Conservation (phyloP, 495 filamentous ascomycete species). For the Staphylotrichum tortipilum region DNA sequence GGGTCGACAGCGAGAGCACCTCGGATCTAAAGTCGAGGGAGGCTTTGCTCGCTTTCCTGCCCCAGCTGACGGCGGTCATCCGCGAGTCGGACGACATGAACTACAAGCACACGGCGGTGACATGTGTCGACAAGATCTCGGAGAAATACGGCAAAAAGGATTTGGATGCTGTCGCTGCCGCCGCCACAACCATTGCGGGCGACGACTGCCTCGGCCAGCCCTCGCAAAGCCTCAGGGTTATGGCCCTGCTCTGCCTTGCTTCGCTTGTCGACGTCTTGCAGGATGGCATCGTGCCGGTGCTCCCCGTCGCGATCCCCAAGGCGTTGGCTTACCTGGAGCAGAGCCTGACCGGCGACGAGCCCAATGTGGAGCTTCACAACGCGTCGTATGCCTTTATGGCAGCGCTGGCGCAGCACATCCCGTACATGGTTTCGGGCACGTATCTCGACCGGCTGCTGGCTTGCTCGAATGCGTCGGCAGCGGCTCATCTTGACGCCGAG, state of each 20-base stretch:
- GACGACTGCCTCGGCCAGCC: conserved; percentile 62
- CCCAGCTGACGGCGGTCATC: conserved; percentile 65
- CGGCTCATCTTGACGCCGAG: conserved; percentile 43
- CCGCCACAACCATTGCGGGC: conserved; percentile 68
- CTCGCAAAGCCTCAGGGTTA: conserved; percentile 62
- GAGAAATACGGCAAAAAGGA: conserved; percentile 90
- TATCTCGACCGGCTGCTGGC: conserved; percentile 62
- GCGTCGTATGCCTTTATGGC: conserved; percentile 71
- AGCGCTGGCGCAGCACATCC: conserved; percentile 68
- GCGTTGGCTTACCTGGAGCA: conserved; percentile 58
- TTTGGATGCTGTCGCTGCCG: conserved; percentile 51
- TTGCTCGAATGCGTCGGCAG: conserved; percentile 62
- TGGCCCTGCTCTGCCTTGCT: conserved; percentile 79
- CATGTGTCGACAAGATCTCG: conserved; percentile 80
- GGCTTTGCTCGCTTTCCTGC: conserved; percentile 67
- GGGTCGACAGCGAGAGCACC: conserved; percentile 59
- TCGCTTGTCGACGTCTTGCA: conserved; percentile 82
- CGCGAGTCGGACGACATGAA: conserved; percentile 57
- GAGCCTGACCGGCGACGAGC: conserved; percentile 45
- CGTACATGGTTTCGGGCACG: conserved; percentile 70
- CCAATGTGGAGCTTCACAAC: conserved; percentile 61
- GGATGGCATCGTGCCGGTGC: conserved; percentile 70
- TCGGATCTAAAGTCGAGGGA: conserved; percentile 56
- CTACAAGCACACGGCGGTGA: conserved; percentile 71
- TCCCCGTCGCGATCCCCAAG: conserved; percentile 64